phyloP scores from a whole-genome alignment of 2,329 filamentous ascomycete species.

The Fusarium multiceps region DNA sequence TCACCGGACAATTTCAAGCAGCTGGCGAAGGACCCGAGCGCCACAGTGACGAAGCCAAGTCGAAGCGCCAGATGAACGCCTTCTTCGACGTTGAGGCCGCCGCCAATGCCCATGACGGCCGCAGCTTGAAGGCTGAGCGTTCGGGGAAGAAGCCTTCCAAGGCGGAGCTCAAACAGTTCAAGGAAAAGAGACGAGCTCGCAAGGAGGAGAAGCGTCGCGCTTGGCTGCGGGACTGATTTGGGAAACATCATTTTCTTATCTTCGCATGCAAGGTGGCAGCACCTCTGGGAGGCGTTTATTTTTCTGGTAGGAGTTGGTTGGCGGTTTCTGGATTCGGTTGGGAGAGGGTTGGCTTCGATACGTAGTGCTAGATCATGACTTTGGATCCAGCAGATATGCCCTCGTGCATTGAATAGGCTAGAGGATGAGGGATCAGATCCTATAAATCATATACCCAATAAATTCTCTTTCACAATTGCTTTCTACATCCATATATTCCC shows the following conservation, averaged over 20 bases:
- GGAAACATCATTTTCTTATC: not conserved
- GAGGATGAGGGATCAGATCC: conserved; percentile 29
- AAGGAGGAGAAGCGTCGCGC: conserved; percentile 95
- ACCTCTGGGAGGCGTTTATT: conserved; percentile 32
- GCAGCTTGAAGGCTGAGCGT: conserved; percentile 90
- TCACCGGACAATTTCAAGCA: conserved; percentile 85
- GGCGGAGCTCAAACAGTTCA: conserved; percentile 89
- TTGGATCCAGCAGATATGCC: conserved; percentile 36
- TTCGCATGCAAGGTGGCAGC: conserved; percentile 15
- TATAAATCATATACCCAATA: conserved; percentile 37
- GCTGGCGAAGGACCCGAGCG: conserved; percentile 75
- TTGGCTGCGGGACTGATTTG: conserved; percentile 86
- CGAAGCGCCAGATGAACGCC: conserved; percentile 86
- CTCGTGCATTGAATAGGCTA: conserved; percentile 37
- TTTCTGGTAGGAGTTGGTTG: conserved; percentile 34
- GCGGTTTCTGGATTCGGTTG: conserved; percentile 20
- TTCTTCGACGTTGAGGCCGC: conserved; percentile 97
- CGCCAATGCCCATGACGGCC: conserved; percentile 89
- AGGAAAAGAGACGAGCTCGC: conserved; percentile 86
- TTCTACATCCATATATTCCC: not conserved
- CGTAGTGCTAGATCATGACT: not conserved
- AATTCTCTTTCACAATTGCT: conserved; percentile 19
- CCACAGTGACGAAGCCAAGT: conserved; percentile 89
- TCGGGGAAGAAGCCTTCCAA: conserved; percentile 85
- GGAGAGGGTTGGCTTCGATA: conserved; percentile 4